A percentile compares a stretch with the other conserved stretches of the same genome.
Evolutionary conservation across 2,329 filamentous ascomycete genomes (phyloP).

Genomic region (Cryphonectria japonica): DNA sequence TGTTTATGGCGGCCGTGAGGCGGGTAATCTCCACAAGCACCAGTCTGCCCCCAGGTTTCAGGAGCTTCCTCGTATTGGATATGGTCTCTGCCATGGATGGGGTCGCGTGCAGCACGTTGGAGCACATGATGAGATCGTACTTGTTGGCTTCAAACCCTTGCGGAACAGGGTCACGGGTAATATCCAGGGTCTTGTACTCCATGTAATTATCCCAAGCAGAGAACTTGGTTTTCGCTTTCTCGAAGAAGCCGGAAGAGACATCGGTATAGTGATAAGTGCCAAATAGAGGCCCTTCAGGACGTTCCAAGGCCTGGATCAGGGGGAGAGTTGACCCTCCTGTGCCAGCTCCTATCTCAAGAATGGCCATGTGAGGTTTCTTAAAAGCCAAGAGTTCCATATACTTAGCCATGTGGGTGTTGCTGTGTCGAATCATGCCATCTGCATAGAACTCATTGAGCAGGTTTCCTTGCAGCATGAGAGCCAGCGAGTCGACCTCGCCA

Average conservation of each 20-base stretch:
- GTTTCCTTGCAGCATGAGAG: constrained; percentile 23
- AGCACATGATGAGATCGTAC: constrained; percentile 40
- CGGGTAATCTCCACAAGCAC: constrained; percentile 29
- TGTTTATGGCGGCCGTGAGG: constrained; percentile 9
- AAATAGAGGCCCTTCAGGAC: constrained; percentile 15
- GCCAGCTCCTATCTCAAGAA: constrained; percentile 29
- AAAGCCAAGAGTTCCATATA: constrained; percentile 16
- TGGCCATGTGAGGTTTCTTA: constrained; percentile 13
- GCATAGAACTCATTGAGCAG: constrained; percentile 18
- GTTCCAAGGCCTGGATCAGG: constrained; percentile 25
- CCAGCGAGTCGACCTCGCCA: constrained; percentile 15
- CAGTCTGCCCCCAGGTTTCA: constrained; percentile 43
- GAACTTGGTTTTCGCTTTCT: constrained; percentile 39
- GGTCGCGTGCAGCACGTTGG: constrained; percentile 38
- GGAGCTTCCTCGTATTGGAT: constrained; percentile 35
- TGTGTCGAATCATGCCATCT: constrained; percentile 11
- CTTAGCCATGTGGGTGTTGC: constrained; percentile 11
- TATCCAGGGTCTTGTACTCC: constrained; percentile 35
- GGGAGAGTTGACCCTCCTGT: constrained; percentile 33
- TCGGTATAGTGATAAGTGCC: constrained; percentile 47
- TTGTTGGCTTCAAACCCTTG: constrained; percentile 38
- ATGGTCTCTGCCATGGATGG: constrained; percentile 31
- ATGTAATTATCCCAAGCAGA: constrained; percentile 34
- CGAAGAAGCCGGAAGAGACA: constrained; percentile 44
- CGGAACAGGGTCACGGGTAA: constrained; percentile 33